Evolutionary conservation across 148 eudicot species (phyloP).

Genomic region (Tetragonia tetragonoides): DNA sequence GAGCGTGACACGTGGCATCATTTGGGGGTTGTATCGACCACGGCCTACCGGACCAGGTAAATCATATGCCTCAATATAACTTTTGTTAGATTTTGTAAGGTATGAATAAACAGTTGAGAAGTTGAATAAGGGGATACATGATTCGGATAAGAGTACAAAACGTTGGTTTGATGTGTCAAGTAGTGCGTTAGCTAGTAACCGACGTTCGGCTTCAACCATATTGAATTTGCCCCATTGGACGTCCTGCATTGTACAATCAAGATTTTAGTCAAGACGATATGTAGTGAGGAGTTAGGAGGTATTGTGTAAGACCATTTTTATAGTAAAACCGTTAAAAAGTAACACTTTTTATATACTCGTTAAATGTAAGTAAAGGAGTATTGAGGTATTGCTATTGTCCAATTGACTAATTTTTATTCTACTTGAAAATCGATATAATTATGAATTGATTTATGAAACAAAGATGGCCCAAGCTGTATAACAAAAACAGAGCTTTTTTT

Average conservation of each 20-base stretch:
- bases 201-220: conserved; percentile 85
- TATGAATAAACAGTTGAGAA: conserved; percentile 67
- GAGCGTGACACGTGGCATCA: conserved; percentile 48
- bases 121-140: conserved; percentile 79
- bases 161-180: conserved; percentile 61
- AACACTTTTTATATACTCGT: too few species aligned
- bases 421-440: too few species aligned
- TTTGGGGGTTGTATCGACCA: conserved; percentile 51
- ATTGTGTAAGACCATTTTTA: too few species aligned
- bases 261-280: too few species aligned
- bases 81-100: conserved; percentile 40
- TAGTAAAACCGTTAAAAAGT: too few species aligned
- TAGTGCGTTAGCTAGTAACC: conserved; percentile 70
- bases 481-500: too few species aligned
- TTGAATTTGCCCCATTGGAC: conserved; percentile 76
- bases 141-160: conserved; percentile 70
- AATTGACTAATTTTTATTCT: too few species aligned
- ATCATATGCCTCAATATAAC: conserved; percentile 56
- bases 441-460: too few species aligned
- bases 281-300: too few species aligned
- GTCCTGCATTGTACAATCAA: conserved; percentile 30
- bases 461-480: too few species aligned
- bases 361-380: too few species aligned
- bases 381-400: too few species aligned
- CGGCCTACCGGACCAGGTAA: conserved; percentile 47